phyloP scores from a whole-genome alignment of 306 rosid species.

The Medicago ruthenica region DNA sequence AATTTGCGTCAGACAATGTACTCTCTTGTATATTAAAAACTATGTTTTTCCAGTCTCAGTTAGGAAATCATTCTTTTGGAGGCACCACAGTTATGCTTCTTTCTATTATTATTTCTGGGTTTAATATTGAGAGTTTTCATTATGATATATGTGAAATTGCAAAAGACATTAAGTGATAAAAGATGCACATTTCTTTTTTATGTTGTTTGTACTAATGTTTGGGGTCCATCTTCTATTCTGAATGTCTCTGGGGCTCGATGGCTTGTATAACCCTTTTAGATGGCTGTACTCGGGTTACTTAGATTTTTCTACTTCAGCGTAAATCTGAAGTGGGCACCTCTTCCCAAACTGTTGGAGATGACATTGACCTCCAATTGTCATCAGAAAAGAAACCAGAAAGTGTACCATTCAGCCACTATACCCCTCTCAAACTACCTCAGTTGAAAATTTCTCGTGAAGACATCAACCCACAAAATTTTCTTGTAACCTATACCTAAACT shows the following conservation, averaged over 20 bases:
- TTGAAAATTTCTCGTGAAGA: too few species aligned
- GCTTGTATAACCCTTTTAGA: neutral
- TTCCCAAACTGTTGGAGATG: neutral
- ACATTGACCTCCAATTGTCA: too few species aligned
- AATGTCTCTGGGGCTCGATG: neutral
- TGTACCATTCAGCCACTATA: too few species aligned
- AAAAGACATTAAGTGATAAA: neutral
- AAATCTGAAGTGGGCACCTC: neutral
- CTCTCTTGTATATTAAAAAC: neutral
- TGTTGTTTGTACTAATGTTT: neutral
- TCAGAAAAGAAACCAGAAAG: too few species aligned
- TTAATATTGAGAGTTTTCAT: neutral
- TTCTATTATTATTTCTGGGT: neutral
- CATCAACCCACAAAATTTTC: too few species aligned
- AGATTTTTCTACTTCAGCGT: neutral
- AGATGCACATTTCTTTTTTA: neutral
- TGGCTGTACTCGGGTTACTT: neutral
- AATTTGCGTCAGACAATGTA: neutral
- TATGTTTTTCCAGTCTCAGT: neutral
- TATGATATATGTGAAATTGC: neutral
- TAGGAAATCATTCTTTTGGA: constrained; percentile 1
- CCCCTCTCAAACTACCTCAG: too few species aligned
- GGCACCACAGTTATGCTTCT: neutral
- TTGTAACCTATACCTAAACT: too few species aligned
- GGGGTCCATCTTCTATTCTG: neutral